These are phyloP conservation scores for Amanita polypyramis DNA, from an alignment of 768 basidiomycete species.

Conservation along the genomic window DNA sequence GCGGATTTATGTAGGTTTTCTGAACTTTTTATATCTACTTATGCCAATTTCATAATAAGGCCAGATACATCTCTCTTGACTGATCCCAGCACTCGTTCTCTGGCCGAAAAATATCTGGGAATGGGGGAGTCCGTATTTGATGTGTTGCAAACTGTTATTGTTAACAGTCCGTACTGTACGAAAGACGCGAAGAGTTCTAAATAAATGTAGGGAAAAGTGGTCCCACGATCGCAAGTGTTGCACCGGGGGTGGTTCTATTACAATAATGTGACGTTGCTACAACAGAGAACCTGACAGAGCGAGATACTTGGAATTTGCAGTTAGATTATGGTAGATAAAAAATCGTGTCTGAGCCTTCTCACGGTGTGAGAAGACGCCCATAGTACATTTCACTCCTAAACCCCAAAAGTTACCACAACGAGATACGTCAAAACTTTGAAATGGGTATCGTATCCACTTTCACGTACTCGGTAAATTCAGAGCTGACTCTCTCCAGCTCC, in stretches of 20 bases:
- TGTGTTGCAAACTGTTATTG: conserved; percentile 72
- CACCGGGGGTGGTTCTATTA: background rate
- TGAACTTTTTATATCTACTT: conserved; percentile 1
- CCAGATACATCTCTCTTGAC: conserved; percentile 58
- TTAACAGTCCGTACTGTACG: conserved; percentile 80
- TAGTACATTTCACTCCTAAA: background rate
- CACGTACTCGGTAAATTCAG: background rate
- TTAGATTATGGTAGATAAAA: no score
- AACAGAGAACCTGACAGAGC: no score
- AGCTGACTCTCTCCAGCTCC: conserved; percentile 46
- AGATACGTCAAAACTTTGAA: background rate
- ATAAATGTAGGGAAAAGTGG: background rate
- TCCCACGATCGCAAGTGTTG: background rate
- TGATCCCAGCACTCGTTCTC: conserved; percentile 65
- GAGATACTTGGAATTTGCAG: no score
- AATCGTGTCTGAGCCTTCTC: no score
- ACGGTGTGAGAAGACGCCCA: no score
- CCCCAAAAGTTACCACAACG: background rate
- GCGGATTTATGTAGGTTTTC: conserved; percentile 74
- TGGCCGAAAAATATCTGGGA: conserved; percentile 75
- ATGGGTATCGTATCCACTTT: background rate
- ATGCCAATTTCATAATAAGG: conserved; percentile 25
- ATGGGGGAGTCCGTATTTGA: conserved; percentile 88
- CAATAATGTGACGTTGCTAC: background rate
- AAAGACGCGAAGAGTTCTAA: conserved; percentile 24